A percentile compares a stretch with the other conserved stretches of the same genome.
Conservation (phyloP, 2,329 filamentous ascomycete species). For the Fusarium nanum region DNA sequence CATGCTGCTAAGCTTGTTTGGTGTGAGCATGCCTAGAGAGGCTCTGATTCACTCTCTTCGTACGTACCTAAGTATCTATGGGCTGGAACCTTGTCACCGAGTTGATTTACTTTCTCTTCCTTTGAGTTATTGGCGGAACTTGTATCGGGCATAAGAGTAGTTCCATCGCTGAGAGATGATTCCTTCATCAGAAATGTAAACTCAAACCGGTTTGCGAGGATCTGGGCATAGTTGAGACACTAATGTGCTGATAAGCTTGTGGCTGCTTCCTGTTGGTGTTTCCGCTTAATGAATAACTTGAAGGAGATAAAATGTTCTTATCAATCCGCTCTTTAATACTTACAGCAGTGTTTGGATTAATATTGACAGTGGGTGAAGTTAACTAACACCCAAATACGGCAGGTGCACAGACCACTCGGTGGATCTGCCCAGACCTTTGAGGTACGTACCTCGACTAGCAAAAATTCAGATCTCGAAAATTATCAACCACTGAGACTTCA, state of each 20-base stretch:
- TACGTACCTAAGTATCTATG: not conserved
- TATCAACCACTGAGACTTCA: slow-evolving; percentile 17
- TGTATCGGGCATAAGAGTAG: not conserved
- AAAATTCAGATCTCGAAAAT: slow-evolving; percentile 33
- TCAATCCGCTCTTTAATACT: not conserved
- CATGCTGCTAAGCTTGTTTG: not conserved
- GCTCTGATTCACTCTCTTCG: not conserved
- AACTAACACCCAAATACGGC: slow-evolving; percentile 2
- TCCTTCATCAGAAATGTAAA: not conserved
- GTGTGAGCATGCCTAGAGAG: not conserved
- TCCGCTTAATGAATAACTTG: not conserved
- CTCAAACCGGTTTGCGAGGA: not conserved
- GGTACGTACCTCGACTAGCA: slow-evolving; percentile 25
- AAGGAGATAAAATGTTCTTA: not conserved
- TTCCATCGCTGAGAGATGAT: not conserved
- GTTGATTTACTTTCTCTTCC: rapidly evolving
- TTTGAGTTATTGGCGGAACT: not conserved
- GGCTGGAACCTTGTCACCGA: not conserved
- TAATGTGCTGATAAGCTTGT: not conserved
- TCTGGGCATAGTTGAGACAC: not conserved
- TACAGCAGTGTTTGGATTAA: not conserved
- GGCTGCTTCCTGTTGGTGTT: rapidly evolving
- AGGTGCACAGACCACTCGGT: slow-evolving; percentile 12
- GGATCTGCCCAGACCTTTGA: slow-evolving; percentile 4
- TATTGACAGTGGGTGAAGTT: not conserved